Evolutionary conservation across 352 stramenopile species (phyloP).

Genomic region (Phytopythium oedochilum): DNA sequence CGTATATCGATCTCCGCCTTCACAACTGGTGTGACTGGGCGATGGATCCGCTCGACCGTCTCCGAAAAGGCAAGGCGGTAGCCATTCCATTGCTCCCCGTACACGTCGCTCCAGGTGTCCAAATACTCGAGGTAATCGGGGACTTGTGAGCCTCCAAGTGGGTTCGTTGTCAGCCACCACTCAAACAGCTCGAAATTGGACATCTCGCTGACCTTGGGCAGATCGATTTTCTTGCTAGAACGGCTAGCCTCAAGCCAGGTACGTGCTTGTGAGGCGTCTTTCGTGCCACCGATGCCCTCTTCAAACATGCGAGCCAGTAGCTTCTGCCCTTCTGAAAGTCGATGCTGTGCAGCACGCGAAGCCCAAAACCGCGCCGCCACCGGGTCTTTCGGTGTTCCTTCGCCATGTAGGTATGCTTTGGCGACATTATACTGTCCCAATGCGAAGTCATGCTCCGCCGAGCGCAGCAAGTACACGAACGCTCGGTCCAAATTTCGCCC

Average conservation of each 20-base stretch:
- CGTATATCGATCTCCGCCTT: slow-evolving; percentile 17
- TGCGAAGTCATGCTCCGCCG: slow-evolving; percentile 30
- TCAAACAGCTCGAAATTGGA: background rate
- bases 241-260: background rate
- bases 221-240: background rate
- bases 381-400: slow-evolving; percentile 15
- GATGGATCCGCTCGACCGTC: slow-evolving; percentile 6
- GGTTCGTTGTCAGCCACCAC: background rate
- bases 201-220: background rate
- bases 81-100: background rate
- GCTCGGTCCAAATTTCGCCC: slow-evolving; percentile 14
- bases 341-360: slow-evolving; percentile 30
- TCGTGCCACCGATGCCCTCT: slow-evolving; percentile 16
- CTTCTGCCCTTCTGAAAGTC: slow-evolving; percentile 19
- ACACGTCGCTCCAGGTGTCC: background rate
- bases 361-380: slow-evolving; percentile 28
- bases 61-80: background rate
- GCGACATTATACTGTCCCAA: slow-evolving; percentile 28
- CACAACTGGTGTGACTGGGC: slow-evolving; percentile 19
- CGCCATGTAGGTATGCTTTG: slow-evolving; percentile 21
- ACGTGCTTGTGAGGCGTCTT: background rate
- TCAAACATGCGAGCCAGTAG: slow-evolving; percentile 22
- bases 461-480: slow-evolving; percentile 28
- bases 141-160: background rate
- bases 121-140: slow-evolving; percentile 2